phyloP scores from a whole-genome alignment of 2,329 filamentous ascomycete species.

The Cladosporium sp. region DNA sequence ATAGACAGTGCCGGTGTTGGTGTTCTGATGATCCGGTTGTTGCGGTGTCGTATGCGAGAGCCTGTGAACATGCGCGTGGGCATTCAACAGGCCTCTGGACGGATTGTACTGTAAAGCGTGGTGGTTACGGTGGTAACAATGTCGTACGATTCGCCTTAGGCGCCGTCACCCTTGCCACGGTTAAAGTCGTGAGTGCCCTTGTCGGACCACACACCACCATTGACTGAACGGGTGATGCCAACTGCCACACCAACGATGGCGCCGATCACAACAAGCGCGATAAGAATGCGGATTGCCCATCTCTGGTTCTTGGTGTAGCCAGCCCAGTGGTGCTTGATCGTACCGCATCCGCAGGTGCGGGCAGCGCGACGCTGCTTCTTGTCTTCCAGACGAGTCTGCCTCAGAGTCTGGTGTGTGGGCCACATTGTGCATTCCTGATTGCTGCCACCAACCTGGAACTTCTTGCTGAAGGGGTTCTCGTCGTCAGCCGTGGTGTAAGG shows the following conservation, averaged over 20 bases:
- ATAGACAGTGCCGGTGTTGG: neutral
- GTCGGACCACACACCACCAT: slow-evolving; percentile 34
- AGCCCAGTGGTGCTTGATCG: slow-evolving; percentile 38
- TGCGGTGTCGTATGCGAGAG: neutral
- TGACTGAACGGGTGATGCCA: slow-evolving; percentile 51
- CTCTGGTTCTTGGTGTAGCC: slow-evolving; percentile 46
- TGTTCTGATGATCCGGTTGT: neutral
- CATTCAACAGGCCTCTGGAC: neutral
- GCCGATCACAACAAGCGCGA: slow-evolving; percentile 48
- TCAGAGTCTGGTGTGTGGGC: slow-evolving; percentile 50
- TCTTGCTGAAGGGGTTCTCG: slow-evolving; percentile 42
- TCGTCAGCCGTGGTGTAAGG: slow-evolving; percentile 37
- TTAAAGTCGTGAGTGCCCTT: slow-evolving; percentile 18
- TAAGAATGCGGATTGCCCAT: slow-evolving; percentile 46
- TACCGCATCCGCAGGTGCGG: slow-evolving; percentile 41
- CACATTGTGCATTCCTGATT: slow-evolving; percentile 54
- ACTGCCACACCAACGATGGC: slow-evolving; percentile 50
- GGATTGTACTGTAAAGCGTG: neutral
- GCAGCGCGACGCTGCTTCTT: slow-evolving; percentile 34
- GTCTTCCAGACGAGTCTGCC: slow-evolving; percentile 42
- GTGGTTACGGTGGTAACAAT: neutral
- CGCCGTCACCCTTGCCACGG: neutral
- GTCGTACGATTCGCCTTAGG: neutral
- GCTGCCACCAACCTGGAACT: slow-evolving; percentile 41
- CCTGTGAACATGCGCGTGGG: neutral